Evolutionary conservation across 2,329 filamentous ascomycete species (phyloP), one percentile per base, ranked within the genome.

Genomic region (Cercospora beticola): DNA sequence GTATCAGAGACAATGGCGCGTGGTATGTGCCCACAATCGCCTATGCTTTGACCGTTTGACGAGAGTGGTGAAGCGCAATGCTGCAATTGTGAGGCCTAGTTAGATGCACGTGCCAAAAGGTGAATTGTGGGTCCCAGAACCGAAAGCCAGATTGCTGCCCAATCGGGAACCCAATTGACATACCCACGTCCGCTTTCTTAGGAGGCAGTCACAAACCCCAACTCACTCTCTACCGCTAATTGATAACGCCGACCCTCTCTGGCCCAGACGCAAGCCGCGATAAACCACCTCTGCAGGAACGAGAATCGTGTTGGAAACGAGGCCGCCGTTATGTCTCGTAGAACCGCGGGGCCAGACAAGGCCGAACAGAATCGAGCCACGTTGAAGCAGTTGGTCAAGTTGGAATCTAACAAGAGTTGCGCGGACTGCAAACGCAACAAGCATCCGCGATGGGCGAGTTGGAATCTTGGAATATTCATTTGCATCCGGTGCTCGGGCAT

Each of bases 351-450:
- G 73, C 91, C 92, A 74, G 92, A 97, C 82, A 90, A 92, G 81
- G 92, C 93, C 76, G 94, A 94, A 77, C 92, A 96, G 83, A 99
- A 99, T 83, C 90, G 92, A 81, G 89, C 90, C 80, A 96, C 93
- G 56, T 92, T 99, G 81, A 98, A 98, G 86, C 93, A 88, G 79
- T 87, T 99, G 75, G 86, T 98, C 79, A 99, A 98, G 84, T 84
- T 99, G 74, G 94, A 98, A 78, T 84, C 89, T 71, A 99, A 99
- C 85, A 99, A 99, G 85, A 89, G 92, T 79, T 99, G 95, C 85
- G 93, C 94, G 70, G 95, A 99, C 82, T 99, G 95, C 88, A 99
- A 99, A 86, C 90, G 91, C 80, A 99, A 98, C 85, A 99, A 98
- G 82, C 95, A 97, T 83, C 95, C 95, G 70, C 88, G 95, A 91